phyloP scores from a whole-genome alignment of 2,329 filamentous ascomycete species.

The Diaporthe helianthi region DNA sequence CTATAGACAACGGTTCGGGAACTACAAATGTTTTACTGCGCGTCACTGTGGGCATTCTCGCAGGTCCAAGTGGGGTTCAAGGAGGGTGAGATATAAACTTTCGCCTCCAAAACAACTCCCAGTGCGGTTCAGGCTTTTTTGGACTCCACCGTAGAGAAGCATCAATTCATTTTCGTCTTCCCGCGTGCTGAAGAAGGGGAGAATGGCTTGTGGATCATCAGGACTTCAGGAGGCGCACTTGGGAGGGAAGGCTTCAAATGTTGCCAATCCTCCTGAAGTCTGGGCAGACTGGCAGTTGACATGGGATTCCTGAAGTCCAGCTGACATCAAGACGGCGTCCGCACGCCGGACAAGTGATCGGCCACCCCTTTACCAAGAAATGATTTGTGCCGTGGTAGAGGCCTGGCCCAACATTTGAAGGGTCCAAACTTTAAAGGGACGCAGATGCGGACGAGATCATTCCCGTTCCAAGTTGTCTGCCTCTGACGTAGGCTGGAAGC shows the following conservation, averaged over 20 bases:
- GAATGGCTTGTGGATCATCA: not conserved
- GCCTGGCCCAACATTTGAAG: not conserved
- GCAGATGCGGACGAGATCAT: slow-evolving; percentile 2
- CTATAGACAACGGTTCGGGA: not conserved
- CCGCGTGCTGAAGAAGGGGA: not conserved
- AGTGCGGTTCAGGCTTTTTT: slow-evolving; percentile 9
- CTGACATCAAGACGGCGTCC: not conserved
- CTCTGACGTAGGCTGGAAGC: slow-evolving; percentile 17
- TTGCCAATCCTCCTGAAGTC: too few species aligned
- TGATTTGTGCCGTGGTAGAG: not conserved
- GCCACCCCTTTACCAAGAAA: not conserved
- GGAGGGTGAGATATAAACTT: slow-evolving; percentile 15
- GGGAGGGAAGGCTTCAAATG: not conserved
- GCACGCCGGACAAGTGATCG: not conserved
- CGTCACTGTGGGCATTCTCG: slow-evolving; percentile 9
- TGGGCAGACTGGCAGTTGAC: too few species aligned
- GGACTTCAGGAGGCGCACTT: not conserved
- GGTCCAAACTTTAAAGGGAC: slow-evolving; percentile 6
- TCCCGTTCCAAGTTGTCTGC: not conserved
- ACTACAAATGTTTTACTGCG: not conserved
- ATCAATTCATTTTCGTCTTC: not conserved
- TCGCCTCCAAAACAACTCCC: slow-evolving; percentile 9
- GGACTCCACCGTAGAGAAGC: not conserved
- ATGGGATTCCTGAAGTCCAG: too few species aligned
- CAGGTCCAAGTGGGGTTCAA: not conserved